phyloP scores from a whole-genome alignment of 108 stramenopile genomes.

The Discostella stelligeroides region DNA sequence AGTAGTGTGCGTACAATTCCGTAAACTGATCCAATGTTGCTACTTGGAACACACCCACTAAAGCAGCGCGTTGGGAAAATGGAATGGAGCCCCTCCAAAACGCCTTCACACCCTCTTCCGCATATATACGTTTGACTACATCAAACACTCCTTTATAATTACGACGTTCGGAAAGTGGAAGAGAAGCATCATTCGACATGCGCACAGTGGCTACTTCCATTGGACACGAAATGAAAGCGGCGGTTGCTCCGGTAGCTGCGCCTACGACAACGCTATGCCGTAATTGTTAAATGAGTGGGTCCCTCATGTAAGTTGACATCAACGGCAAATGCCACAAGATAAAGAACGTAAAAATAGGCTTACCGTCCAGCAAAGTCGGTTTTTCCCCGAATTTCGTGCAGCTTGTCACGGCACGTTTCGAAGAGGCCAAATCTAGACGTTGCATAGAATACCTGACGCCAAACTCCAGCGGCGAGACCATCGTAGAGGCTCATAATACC shows the following conservation, averaged over 20 bases:
- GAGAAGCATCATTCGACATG: conserved; percentile 88
- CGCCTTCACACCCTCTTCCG: conserved; percentile 84
- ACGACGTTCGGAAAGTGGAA: conserved; percentile 79
- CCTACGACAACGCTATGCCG: conserved; percentile 76
- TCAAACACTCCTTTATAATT: conserved; percentile 86
- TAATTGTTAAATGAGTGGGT: background rate
- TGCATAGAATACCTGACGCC: conserved; percentile 93
- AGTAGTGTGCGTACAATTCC: conserved; percentile 63
- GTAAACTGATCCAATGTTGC: conserved; percentile 95
- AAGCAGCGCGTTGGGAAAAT: conserved; percentile 90
- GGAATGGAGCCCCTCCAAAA: conserved; percentile 92
- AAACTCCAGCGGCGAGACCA: conserved; percentile 86
- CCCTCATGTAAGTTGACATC: background rate
- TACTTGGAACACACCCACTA: conserved; percentile 94
- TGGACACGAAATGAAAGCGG: conserved; percentile 90
- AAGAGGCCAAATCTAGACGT: conserved; percentile 89
- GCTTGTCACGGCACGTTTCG: conserved; percentile 86
- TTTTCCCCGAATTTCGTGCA: conserved; percentile 86
- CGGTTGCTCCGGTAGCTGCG: conserved; percentile 85
- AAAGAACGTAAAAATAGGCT: conserved; percentile 11
- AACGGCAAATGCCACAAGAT: background rate
- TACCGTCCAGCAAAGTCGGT: conserved; percentile 88
- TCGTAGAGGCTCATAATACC: conserved; percentile 84
- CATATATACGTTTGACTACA: conserved; percentile 69
- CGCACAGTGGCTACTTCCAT: conserved; percentile 94